Evolutionary conservation across 352 stramenopile genomes (phyloP).

Genomic region (Phytophthora kernoviae): DNA sequence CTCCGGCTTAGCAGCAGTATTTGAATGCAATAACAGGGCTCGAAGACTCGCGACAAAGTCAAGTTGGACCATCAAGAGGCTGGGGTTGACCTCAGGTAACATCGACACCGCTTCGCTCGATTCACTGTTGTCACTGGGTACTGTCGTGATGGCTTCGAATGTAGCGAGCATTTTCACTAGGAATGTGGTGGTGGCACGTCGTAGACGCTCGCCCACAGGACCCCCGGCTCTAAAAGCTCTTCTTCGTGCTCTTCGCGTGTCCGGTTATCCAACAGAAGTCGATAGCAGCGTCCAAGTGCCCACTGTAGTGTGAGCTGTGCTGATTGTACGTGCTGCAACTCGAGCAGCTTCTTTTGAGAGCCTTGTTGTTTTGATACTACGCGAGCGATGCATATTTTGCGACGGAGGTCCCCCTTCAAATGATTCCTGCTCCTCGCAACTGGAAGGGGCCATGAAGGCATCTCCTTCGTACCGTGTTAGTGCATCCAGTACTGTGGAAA

Average conservation of each 20-base stretch:
- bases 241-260: slow-evolving; percentile 4
- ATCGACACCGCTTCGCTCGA: slow-evolving; percentile 11
- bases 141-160: slow-evolving; percentile 19
- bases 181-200: slow-evolving; percentile 22
- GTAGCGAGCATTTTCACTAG: slow-evolving; percentile 30
- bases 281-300: slow-evolving; percentile 60
- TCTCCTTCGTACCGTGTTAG: slow-evolving; percentile 60
- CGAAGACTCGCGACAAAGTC: slow-evolving; percentile 58
- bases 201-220: slow-evolving; percentile 15
- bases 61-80: slow-evolving; percentile 69
- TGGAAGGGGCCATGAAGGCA: slow-evolving; percentile 34
- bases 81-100: slow-evolving; percentile 16
- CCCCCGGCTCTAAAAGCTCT: slow-evolving; percentile 14
- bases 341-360: slow-evolving; percentile 23
- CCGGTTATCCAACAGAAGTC: slow-evolving; percentile 48
- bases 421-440: slow-evolving; percentile 15
- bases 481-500: slow-evolving; percentile 53
- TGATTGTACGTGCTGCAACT: slow-evolving; percentile 24
- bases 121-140: slow-evolving; percentile 8
- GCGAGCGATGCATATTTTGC: slow-evolving; percentile 11
- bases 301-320: slow-evolving; percentile 55
- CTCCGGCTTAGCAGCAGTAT: slow-evolving; percentile 6
- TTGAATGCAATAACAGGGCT: slow-evolving; percentile 26
- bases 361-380: slow-evolving; percentile 16
- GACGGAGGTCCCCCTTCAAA: slow-evolving; percentile 3